Conservation (phyloP, 2,329 filamentous ascomycete species). For the Metarhizium humberi region DNA sequence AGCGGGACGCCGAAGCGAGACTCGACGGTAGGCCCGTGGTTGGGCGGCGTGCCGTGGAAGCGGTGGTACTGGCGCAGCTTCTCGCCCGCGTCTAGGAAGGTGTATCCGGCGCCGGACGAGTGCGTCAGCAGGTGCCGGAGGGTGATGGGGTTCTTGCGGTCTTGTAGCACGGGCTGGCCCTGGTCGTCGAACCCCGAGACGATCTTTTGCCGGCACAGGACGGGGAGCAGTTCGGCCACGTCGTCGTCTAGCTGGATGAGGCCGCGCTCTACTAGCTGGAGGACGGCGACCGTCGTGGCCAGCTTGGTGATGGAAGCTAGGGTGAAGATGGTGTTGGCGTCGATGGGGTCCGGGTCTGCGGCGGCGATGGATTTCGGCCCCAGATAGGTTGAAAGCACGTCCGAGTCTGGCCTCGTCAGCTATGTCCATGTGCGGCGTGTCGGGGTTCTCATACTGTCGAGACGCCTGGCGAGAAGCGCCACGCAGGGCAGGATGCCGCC, state of each 20-base stretch:
- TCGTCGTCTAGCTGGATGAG: background rate
- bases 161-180: background rate
- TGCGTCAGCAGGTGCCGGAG: no score
- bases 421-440: no score
- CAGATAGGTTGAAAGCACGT: no score
- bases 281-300: background rate
- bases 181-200: background rate
- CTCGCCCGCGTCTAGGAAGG: background rate
- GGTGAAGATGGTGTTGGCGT: no score
- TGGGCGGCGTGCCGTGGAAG: background rate
- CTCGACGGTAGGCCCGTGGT: no score
- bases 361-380: no score
- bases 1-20: conserved; percentile 12
- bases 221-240: background rate
- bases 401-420: no score
- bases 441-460: background rate
- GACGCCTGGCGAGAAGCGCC: conserved; percentile 28
- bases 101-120: no score
- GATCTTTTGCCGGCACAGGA: background rate
- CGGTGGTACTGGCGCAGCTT: background rate
- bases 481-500: conserved; percentile 34
- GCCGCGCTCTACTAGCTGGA: background rate
- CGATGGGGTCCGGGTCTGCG: no score
- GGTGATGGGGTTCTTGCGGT: background rate
- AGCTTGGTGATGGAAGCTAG: conserved; percentile 3